Percentiles rank a stretch among this genome's conserved stretches.
phyloP scores from a whole-genome alignment of 148 eudicot genomes.

The Chenopodium berlandieri region DNA sequence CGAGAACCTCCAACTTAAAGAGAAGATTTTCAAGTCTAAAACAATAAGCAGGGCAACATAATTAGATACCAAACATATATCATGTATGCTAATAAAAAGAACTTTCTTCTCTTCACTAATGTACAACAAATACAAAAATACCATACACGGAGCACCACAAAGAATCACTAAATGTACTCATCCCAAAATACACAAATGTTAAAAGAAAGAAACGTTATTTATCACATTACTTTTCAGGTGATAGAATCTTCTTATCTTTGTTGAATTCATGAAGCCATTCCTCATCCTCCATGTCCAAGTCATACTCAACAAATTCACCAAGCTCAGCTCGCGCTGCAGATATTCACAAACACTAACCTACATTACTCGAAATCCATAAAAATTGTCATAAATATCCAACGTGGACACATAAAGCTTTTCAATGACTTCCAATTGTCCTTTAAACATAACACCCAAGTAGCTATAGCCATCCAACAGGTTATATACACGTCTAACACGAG shows the following conservation, averaged over 20 bases:
- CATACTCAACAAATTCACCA: slow-evolving; percentile 96
- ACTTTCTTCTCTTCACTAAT: not conserved
- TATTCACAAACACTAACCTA: slow-evolving; percentile 9
- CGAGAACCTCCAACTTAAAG: slow-evolving; percentile 83
- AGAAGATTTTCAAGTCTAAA: slow-evolving; percentile 71
- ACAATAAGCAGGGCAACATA: slow-evolving; percentile 19
- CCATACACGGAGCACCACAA: too few species aligned
- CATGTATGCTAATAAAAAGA: not conserved
- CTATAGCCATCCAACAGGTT: not conserved
- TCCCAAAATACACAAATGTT: not conserved
- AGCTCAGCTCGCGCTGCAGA: slow-evolving; percentile 85
- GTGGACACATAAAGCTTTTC: not conserved
- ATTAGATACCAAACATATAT: slow-evolving; percentile 18
- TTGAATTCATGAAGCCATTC: slow-evolving; percentile 89
- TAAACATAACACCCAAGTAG: not conserved
- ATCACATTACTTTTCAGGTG: slow-evolving; percentile 66
- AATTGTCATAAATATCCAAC: not conserved
- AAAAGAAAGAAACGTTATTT: not conserved
- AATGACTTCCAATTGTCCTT: not conserved
- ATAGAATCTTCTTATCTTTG: slow-evolving; percentile 53
- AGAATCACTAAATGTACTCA: not conserved
- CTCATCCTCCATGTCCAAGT: slow-evolving; percentile 93
- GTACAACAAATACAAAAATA: not conserved
- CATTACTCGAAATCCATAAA: not conserved
- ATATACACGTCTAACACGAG: not conserved